A percentile compares a stretch with the other conserved stretches of the same genome.
Conservation (phyloP, 805 yeast genomes). For the Nakazawaea ernobii region DNA sequence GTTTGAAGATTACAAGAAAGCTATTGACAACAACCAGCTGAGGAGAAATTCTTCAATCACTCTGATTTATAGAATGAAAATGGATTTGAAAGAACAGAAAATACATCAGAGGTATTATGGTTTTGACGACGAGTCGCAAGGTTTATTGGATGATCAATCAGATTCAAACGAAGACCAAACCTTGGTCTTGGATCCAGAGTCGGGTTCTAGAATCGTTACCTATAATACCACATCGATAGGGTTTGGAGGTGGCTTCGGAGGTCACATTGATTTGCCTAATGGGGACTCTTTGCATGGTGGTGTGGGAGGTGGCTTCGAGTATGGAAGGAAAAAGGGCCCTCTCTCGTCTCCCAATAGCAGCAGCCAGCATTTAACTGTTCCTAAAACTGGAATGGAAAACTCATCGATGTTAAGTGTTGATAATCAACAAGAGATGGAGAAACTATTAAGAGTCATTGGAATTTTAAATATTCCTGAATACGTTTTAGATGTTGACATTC, state of each 20-base stretch:
- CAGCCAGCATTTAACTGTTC: neutral
- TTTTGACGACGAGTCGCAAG: neutral
- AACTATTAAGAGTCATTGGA: constrained; percentile 1
- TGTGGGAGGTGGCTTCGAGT: constrained; percentile 2
- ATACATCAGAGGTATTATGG: constrained; percentile 3
- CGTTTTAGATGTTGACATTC: constrained; percentile 1
- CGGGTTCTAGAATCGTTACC: neutral
- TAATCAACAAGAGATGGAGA: neutral
- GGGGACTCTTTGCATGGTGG: neutral
- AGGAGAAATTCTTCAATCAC: constrained; percentile 4
- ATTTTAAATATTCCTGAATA: constrained; percentile 4
- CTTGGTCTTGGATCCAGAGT: neutral
- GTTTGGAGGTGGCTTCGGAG: constrained; percentile 5
- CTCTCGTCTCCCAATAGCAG: neutral
- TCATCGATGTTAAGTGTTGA: neutral
- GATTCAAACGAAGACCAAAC: neutral
- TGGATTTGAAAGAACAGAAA: constrained; percentile 2
- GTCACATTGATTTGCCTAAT: neutral
- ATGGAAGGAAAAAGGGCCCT: neutral
- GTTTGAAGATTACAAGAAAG: neutral
- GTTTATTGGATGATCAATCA: too few species aligned
- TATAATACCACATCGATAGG: neutral
- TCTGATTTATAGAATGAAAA: constrained; percentile 2
- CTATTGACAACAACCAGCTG: neutral
- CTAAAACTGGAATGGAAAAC: neutral